Evolutionary conservation across 345 rosid species (phyloP), one percentile per base, ranked within the genome.

Genomic region (Cardamine resedifolia): DNA sequence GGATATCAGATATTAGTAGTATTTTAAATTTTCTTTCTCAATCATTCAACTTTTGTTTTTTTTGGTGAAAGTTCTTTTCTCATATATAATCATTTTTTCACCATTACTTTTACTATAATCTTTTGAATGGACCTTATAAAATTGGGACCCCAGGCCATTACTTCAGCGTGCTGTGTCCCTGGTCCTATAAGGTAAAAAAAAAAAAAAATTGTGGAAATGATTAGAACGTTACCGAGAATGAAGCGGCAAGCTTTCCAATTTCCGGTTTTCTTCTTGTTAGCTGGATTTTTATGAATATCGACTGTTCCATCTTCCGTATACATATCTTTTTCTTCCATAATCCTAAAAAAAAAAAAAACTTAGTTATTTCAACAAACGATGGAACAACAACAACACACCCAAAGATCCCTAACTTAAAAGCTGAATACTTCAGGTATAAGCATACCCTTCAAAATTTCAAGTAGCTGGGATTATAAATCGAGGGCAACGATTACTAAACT

Each of bases 231-330:
- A 90, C 98, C 98, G 12, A 93, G 89, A 70, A 93, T 93, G 71
- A 80, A 96, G 6, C 86, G 85, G 80, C 97, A 91, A 5, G 99
- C 89, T 80, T 83, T 95, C 99, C 99, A 95, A 45, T 88, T 87
- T 64, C 99, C 99, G 2, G 96, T 91, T 80, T 65, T 84, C 59
- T 72, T 67, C 82, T 65, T 88, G 57, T 83, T 77, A 2, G 97
- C 97, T 7, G 97, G 97, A 18, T 88, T 85, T 61, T 88, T 89
- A n/a, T 73, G 21, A 24, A 89, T 83, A 79, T 87, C 85, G 58
- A 90, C 68, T 0, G 97, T 91, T 61, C 97, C 97, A 79, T 95
- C 96, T 41, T 85, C 70, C 0, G 97, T 87, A 59, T 86, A 86
- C 16, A 66, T 20, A 73, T 88, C 90, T 8, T 83, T 85, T 60